These are phyloP conservation scores for Typha latifolia DNA, from an alignment of 176 grass and related monocot species.

Conservation along the genomic window DNA sequence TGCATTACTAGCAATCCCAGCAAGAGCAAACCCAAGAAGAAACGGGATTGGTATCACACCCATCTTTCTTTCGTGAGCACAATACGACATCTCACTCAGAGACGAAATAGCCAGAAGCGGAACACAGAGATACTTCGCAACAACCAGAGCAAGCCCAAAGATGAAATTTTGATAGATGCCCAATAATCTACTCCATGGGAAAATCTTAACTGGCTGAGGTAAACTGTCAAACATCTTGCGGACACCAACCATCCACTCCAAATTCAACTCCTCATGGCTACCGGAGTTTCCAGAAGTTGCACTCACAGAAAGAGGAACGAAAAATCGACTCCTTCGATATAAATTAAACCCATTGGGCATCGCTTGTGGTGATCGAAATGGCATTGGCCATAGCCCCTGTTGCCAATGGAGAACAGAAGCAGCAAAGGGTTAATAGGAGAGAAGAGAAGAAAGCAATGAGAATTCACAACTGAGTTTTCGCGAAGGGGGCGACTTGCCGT, in stretches of 20 bases:
- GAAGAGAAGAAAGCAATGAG: neutral
- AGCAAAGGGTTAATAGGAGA: neutral
- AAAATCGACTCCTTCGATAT: neutral
- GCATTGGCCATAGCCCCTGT: slow-evolving; percentile 1
- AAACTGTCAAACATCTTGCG: slow-evolving; percentile 12
- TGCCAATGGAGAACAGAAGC: neutral
- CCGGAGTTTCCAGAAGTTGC: slow-evolving; percentile 4
- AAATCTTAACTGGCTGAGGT: slow-evolving; percentile 21
- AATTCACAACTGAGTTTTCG: no score
- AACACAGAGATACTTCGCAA: slow-evolving; percentile 11
- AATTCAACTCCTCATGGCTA: neutral
- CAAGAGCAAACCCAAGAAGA: slow-evolving; percentile 3
- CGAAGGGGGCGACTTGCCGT: neutral
- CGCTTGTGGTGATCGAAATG: neutral
- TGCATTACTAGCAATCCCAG: neutral
- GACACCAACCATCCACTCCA: neutral
- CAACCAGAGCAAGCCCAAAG: slow-evolving; percentile 5
- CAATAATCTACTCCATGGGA: slow-evolving; percentile 17
- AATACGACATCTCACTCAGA: slow-evolving; percentile 26
- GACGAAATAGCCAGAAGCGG: slow-evolving; percentile 19
- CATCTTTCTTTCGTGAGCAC: slow-evolving; percentile 26
- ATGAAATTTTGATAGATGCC: slow-evolving; percentile 11
- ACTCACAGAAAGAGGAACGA: neutral
- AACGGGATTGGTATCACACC: slow-evolving; percentile 17
- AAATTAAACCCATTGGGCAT: neutral